These are phyloP conservation scores for Teratosphaeria zuluensis DNA, from an alignment of 2,329 filamentous ascomycete species.

Conservation along the genomic window DNA sequence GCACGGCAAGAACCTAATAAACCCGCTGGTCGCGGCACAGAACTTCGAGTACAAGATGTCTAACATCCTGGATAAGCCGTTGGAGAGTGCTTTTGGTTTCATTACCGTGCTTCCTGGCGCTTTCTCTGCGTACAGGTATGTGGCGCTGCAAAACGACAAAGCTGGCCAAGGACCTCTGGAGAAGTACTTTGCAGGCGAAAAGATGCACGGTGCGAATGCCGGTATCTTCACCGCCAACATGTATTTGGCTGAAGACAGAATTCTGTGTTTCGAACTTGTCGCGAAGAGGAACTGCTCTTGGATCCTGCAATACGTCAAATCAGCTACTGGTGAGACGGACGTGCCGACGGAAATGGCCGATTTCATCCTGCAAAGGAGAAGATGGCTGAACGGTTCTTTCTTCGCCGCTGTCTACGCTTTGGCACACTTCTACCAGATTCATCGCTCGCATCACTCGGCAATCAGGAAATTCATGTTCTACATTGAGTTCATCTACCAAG, in stretches of 20 bases:
- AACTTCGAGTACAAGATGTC: constrained; percentile 99
- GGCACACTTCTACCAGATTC: constrained; percentile 92
- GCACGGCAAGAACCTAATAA: constrained; percentile 77
- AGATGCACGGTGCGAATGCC: constrained; percentile 83
- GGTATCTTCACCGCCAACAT: constrained; percentile 98
- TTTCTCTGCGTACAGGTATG: constrained; percentile 94
- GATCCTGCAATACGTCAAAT: constrained; percentile 98
- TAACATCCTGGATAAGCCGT: constrained; percentile 94
- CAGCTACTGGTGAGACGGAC: constrained; percentile 90
- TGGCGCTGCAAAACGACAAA: constrained; percentile 94
- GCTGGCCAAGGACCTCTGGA: constrained; percentile 84
- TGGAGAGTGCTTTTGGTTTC: constrained; percentile 96
- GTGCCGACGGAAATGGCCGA: constrained; percentile 91
- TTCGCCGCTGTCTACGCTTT: constrained; percentile 95
- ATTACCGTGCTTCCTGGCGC: constrained; percentile 94
- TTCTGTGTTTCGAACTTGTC: constrained; percentile 96
- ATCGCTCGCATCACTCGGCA: constrained; percentile 81
- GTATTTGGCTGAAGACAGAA: constrained; percentile 98
- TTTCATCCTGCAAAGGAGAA: constrained; percentile 86
- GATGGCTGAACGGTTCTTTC: constrained; percentile 97
- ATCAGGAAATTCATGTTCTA: constrained; percentile 83
- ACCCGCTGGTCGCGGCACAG: constrained; percentile 88
- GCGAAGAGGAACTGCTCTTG: constrained; percentile 95
- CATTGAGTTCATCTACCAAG: constrained; percentile 89
- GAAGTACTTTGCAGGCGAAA: constrained; percentile 96